Conservation (phyloP, 225 moss, liverwort and hornwort species). For the Ulota crispa region DNA sequence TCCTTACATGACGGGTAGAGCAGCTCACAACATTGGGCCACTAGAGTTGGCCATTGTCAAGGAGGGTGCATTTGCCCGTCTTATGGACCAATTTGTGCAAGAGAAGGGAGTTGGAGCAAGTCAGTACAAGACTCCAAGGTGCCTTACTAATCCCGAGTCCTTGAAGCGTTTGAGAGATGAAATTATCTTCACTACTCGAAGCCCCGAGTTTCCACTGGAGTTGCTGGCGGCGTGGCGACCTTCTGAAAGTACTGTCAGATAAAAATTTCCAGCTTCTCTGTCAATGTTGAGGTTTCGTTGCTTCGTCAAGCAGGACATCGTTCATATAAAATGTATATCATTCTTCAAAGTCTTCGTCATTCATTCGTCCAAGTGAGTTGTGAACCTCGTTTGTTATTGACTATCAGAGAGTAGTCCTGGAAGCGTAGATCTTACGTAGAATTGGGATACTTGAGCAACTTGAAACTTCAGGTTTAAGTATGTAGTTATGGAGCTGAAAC, state of each 20-base stretch:
- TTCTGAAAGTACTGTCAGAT: neutral
- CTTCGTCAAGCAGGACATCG: neutral
- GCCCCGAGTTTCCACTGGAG: conserved; percentile 23
- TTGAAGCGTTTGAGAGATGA: conserved; percentile 23
- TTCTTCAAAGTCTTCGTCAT: neutral
- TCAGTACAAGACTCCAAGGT: conserved; percentile 36
- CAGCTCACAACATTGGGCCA: conserved; percentile 25
- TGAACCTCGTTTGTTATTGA: neutral
- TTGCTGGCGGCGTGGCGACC: conserved; percentile 17
- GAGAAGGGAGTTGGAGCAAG: conserved; percentile 22
- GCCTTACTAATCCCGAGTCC: conserved; percentile 14
- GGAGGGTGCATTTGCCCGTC: conserved; percentile 21
- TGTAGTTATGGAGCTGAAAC: neutral
- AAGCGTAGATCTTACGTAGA: neutral
- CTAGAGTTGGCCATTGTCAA: conserved; percentile 37
- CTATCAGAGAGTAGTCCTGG: neutral
- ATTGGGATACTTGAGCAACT: no score
- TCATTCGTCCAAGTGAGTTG: neutral
- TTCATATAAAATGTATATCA: neutral
- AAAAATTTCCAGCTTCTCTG: neutral
- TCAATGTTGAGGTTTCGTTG: neutral
- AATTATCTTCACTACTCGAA: conserved; percentile 2
- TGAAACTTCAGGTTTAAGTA: neutral
- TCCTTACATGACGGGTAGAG: conserved; percentile 30
- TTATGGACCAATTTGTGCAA: conserved; percentile 26